phyloP scores from a whole-genome alignment of 495 filamentous ascomycete genomes.

The Aspergillus avenaceus region DNA sequence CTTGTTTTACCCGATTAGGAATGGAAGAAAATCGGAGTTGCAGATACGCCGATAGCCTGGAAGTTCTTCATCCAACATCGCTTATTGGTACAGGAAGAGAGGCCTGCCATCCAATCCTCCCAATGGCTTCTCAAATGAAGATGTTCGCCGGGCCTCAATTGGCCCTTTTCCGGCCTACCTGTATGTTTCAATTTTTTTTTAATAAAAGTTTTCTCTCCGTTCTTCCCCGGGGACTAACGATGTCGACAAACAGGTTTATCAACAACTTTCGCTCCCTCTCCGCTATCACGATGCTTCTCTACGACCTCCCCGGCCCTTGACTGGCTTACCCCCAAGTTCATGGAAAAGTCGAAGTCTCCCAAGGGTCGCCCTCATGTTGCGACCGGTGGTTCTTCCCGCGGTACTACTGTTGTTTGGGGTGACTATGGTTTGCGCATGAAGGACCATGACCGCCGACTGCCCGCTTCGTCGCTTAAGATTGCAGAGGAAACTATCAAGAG shows the following conservation, averaged over 20 bases:
- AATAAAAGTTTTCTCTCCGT: slow-evolving; percentile 4
- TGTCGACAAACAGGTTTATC: slow-evolving; percentile 30
- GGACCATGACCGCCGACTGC: slow-evolving; percentile 88
- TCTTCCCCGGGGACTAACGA: slow-evolving; percentile 3
- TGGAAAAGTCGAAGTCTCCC: slow-evolving; percentile 76
- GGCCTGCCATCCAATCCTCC: slow-evolving; percentile 13
- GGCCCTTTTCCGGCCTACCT: slow-evolving; percentile 30
- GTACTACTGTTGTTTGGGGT: slow-evolving; percentile 94
- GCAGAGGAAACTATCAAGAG: slow-evolving; percentile 90
- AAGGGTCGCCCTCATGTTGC: slow-evolving; percentile 86
- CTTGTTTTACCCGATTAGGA: slow-evolving; percentile 15
- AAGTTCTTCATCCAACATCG: slow-evolving; percentile 12
- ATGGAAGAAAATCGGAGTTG: slow-evolving; percentile 23
- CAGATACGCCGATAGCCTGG: slow-evolving; percentile 30
- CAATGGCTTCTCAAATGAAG: slow-evolving; percentile 37
- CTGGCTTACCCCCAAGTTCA: slow-evolving; percentile 77
- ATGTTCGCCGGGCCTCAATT: slow-evolving; percentile 36
- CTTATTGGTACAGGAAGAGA: neutral
- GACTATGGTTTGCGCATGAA: slow-evolving; percentile 93
- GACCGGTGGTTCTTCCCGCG: slow-evolving; percentile 85
- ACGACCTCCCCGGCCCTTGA: slow-evolving; percentile 58
- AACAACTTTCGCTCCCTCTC: slow-evolving; percentile 26
- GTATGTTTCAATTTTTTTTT: slow-evolving; percentile 19
- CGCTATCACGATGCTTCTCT: slow-evolving; percentile 62
- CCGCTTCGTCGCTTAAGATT: slow-evolving; percentile 77